phyloP scores from a whole-genome alignment of 2,329 filamentous ascomycete genomes.

The Emmonsia crescens region DNA sequence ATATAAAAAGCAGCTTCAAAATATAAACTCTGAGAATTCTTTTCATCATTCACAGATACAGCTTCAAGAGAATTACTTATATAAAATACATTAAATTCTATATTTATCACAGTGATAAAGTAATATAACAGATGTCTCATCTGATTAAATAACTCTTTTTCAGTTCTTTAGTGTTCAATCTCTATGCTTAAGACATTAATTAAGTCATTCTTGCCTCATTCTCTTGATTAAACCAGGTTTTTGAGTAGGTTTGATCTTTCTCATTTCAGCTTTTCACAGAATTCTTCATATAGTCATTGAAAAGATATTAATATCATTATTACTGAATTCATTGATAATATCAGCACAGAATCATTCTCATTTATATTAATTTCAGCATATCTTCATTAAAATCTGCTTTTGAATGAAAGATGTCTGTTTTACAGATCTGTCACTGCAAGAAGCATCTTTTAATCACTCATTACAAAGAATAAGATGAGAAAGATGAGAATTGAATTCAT shows the following conservation, averaged over 20 bases:
- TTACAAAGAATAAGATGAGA: slow-evolving; percentile 7
- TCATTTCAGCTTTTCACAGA: slow-evolving; percentile 7
- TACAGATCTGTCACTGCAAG: not conserved
- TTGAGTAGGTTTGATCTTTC: slow-evolving; percentile 10
- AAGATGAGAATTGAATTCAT: slow-evolving; percentile 5
- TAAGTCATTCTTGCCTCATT: slow-evolving; percentile 6
- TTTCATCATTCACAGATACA: slow-evolving; percentile 12
- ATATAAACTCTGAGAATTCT: slow-evolving; percentile 19
- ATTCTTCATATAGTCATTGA: not conserved
- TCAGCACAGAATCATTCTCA: slow-evolving; percentile 9
- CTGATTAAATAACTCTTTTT: slow-evolving; percentile 17
- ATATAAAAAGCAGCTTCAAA: slow-evolving; percentile 21
- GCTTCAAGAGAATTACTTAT: slow-evolving; percentile 10
- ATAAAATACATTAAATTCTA: slow-evolving; percentile 8
- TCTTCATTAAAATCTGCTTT: slow-evolving; percentile 1
- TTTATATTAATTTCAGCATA: slow-evolving; percentile 4
- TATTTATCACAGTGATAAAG: slow-evolving; percentile 4
- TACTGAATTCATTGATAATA: slow-evolving; percentile 6
- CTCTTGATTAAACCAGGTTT: slow-evolving; percentile 11
- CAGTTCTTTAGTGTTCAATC: slow-evolving; percentile 16
- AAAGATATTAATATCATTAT: slow-evolving; percentile 7
- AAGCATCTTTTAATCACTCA: slow-evolving; percentile 9
- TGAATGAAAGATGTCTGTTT: slow-evolving; percentile 2
- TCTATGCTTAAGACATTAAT: slow-evolving; percentile 11
- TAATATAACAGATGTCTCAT: slow-evolving; percentile 15